Base-by-base conservation (phyloP, 1,284 basidiomycete species). In the Fomitopsis pinicola region DNA sequence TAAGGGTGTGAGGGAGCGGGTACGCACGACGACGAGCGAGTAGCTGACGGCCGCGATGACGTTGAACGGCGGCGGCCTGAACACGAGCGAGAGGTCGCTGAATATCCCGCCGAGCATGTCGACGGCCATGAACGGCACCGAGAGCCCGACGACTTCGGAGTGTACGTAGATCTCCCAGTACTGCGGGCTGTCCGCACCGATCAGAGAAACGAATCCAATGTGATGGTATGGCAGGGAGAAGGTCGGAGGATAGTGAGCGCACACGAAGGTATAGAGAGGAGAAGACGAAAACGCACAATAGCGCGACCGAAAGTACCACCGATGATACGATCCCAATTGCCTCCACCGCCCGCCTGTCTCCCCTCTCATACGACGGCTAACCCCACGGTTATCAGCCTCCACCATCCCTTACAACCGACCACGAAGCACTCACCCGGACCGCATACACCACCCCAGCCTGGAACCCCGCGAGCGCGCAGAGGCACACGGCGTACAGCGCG, bases 51-150 rank as follows among this genome's bases (percentile, higher is more conserved):
- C 83, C 0, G 88, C 90, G 38, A 90, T 77, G n/a, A 81, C 72
- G 71, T 94, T 89, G 65, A 94, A 87, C 7, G 80, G 68, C 8
- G 52, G 52, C 14, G 74, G 68, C 66, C 88, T 85, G 77, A 93
- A 93, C 22, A 80, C 82, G 40, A 94, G 79, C 26, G 89, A 91
- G 10, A 91, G 75, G 64, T 85, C 80, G 54, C 81, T 85, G 73
- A 92, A 92, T 9, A 94, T 72, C 4, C 88, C 91, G 36, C 91
- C 91, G 15, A 84, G 69, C 58, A 87, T 82, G 71, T 94, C 92
- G 58, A 93, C 79, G 1, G 76, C 65, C 77, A 94, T 88, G 75
- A 94, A 93, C 3, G 78, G 48, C 55, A 90, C 75, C 1, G 87
- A 90, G 62, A 95, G 86, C 5, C 91, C 91, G 38, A 87, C 74